Evolutionary conservation across 2,329 filamentous ascomycete species (phyloP), one percentile per base, ranked within the genome.

Genomic region (Aspergillus cejpii): DNA sequence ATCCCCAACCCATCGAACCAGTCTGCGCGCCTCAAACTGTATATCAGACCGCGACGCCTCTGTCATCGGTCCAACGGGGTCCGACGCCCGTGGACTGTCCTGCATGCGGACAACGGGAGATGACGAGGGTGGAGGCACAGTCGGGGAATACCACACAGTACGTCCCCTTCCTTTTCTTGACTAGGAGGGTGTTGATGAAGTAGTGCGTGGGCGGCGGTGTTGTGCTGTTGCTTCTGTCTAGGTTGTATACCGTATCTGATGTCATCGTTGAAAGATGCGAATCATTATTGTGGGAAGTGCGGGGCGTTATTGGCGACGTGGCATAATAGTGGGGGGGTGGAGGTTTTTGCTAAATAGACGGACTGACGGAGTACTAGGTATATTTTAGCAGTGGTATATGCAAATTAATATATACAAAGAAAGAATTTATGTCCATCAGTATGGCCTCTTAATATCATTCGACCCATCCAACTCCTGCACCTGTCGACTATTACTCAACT

Each of bases 221-320:
- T 74, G 38, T 76, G 73, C 61, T 65, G 61, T 45, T 58, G 66
- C 42, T 56, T 57, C 48, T 72, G 69, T 48, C 52, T 75, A 3
- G 70, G 73, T 10, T 76, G 72, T 51, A 67, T 76, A 37, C 73
- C 74, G 0, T 76, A 76, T 49, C 29, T 74, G 23, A 66, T 75
- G 55, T 65, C 65, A 20, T 66, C 63, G 34, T 59, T 72, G 41
- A 76, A 76, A 57, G 70, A 76, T 43, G 69, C 73, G 3, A 57
- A 70, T 49, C 74, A 76, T 53, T 67, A 67, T 47, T 76, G 74
- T 44, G 70, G 71, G 1, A 62, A 65, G 24, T 76, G 74, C 46
- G 67, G 68, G 26, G 61, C 62, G 1, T 48, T 69, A 44, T 63
- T 76, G 37, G 73, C 72, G 0, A 70, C 66, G 0, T 76, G 71